phyloP scores from a whole-genome alignment of 495 filamentous ascomycete genomes.

The Wilcoxina mikolae region DNA sequence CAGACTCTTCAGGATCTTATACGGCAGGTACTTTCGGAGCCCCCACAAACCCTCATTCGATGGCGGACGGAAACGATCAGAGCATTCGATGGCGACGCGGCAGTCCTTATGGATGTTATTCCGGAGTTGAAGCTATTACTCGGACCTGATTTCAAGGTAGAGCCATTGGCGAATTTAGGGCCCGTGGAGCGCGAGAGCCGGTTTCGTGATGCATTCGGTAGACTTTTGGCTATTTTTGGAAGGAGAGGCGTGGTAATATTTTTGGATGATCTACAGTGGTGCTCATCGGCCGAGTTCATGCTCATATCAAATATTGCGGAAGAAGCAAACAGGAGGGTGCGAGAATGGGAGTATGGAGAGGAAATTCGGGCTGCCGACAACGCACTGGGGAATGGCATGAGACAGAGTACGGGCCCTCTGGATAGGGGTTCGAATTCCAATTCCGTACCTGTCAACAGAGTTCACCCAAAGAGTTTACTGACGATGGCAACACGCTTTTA shows the following conservation, averaged over 20 bases:
- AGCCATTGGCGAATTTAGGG: slow-evolving; percentile 24
- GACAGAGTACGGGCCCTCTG: slow-evolving; percentile 8
- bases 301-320: slow-evolving; percentile 26
- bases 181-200: slow-evolving; percentile 26
- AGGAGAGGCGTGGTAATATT: slow-evolving; percentile 26
- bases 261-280: slow-evolving; percentile 28
- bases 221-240: slow-evolving; percentile 25
- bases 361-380: not conserved
- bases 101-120: slow-evolving; percentile 26
- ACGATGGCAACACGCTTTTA: slow-evolving; percentile 1
- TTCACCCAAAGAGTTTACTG: not conserved
- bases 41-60: slow-evolving; percentile 18
- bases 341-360: slow-evolving; percentile 19
- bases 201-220: slow-evolving; percentile 25
- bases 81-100: slow-evolving; percentile 27
- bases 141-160: slow-evolving; percentile 23
- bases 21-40: slow-evolving; percentile 27
- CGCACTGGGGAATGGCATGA: not conserved
- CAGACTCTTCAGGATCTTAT: slow-evolving; percentile 28
- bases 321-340: slow-evolving; percentile 24
- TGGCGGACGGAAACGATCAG: slow-evolving; percentile 28
- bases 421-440: slow-evolving; percentile 4
- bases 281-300: slow-evolving; percentile 24
- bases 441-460: slow-evolving; percentile 1
- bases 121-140: slow-evolving; percentile 25